Evolutionary conservation across 805 yeast genomes (phyloP), one percentile per base, ranked within the genome.

Genomic region (Ogataea nitratoaversa): DNA sequence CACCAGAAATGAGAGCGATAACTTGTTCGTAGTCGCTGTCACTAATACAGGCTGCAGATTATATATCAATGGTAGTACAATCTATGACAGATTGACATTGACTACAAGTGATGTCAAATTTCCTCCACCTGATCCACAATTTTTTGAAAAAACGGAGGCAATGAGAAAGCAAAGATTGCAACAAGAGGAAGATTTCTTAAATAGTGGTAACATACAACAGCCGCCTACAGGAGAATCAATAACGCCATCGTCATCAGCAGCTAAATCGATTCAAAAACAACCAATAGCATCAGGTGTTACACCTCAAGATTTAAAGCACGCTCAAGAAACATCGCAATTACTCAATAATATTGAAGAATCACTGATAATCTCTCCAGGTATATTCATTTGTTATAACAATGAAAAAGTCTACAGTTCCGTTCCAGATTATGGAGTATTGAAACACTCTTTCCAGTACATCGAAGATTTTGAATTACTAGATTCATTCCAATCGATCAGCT

Each of bases 31-130:
- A 39, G 79, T 89, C 36, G 95, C 95, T 0, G 71, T 85, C 13
- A 86, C 96, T 0, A 70, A 78, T 35, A 83, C 80, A 46, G 96
- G 97, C n/a, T 84, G 86, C 50, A 75, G 97, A 49, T 67, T 89
- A 19, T 81, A 77, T 45, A 60, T 82, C 37, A 75, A 79, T 47
- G 78, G 85, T 32, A 47, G 71, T 53, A 46, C 65, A 41, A 33
- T 50, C 38, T 50, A 67, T 60, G 56, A 64, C 53, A 48, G 65
- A 36, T 40, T 63, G n/a, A 47, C 62, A 0, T 36, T 54, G 40
- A 48, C 62, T 38, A 64, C 77, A 38, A 56, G 65, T 49, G 49
- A 59, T 53, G 67, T 67, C 14, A 64, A 74, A 24, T 71, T 68
- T 43, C 78, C 78, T 3, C 78, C 78, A 2, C 59, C 66, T 8